phyloP scores from a whole-genome alignment of 2,329 filamentous ascomycete species.

The Alternaria gaisen region DNA sequence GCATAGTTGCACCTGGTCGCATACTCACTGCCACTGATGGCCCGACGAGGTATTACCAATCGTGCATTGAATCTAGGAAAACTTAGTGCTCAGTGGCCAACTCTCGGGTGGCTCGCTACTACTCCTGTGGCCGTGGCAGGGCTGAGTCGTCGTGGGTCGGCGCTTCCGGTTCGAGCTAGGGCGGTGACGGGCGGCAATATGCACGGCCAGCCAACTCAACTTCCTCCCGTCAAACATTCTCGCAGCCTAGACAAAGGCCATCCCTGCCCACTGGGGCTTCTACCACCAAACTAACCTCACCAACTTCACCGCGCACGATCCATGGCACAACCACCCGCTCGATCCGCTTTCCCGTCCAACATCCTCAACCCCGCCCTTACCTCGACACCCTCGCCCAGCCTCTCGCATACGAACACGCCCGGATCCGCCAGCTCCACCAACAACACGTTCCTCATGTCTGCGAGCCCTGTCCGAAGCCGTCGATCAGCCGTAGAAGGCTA shows the following conservation, averaged over 20 bases:
- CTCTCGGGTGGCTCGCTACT: neutral
- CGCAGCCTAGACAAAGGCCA: slow-evolving; percentile 29
- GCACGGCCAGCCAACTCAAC: slow-evolving; percentile 25
- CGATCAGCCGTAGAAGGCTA: slow-evolving; percentile 74
- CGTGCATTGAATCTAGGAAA: neutral
- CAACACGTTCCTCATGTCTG: slow-evolving; percentile 91
- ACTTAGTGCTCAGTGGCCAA: slow-evolving; percentile 2
- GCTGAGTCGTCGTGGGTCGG: slow-evolving; percentile 27
- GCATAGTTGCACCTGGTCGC: neutral
- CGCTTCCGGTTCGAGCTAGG: slow-evolving; percentile 21
- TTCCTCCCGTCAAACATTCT: slow-evolving; percentile 31
- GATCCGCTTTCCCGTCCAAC: slow-evolving; percentile 32
- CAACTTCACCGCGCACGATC: slow-evolving; percentile 20
- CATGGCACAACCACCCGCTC: slow-evolving; percentile 43
- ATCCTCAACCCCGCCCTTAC: slow-evolving; percentile 36
- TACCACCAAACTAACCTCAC: slow-evolving; percentile 21
- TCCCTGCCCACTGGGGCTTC: slow-evolving; percentile 29
- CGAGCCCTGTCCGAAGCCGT: slow-evolving; percentile 65
- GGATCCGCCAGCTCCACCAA: slow-evolving; percentile 67
- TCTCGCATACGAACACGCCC: slow-evolving; percentile 51
- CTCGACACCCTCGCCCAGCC: slow-evolving; percentile 54
- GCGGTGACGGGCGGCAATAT: slow-evolving; percentile 20
- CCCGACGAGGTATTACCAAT: neutral
- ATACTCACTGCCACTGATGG: neutral
- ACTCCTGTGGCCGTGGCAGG: slow-evolving; percentile 2